Evolutionary conservation across 768 basidiomycete species (phyloP).

Genomic region (Suillus placidus): DNA sequence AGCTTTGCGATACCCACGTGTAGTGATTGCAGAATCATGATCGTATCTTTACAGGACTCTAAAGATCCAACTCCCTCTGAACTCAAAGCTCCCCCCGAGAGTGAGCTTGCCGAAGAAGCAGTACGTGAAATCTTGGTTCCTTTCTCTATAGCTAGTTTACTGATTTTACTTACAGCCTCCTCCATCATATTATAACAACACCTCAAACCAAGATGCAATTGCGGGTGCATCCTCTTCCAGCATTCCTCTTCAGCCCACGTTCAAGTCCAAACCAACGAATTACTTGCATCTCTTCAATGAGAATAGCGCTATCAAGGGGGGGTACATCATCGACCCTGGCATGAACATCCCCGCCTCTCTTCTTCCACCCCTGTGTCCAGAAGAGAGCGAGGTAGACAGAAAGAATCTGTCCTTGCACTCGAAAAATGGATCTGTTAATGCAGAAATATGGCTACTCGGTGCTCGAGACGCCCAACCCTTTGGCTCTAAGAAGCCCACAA

Average conservation of each 20-base stretch:
- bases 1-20: neutral
- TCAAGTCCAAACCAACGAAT: slow-evolving; percentile 34
- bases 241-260: slow-evolving; percentile 7
- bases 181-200: slow-evolving; percentile 23
- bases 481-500: slow-evolving; percentile 1
- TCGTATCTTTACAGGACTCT: neutral
- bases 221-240: neutral
- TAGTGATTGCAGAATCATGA: neutral
- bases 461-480: slow-evolving; percentile 14
- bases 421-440: slow-evolving; percentile 38
- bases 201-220: neutral
- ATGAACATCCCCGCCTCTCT: slow-evolving; percentile 41
- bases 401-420: slow-evolving; percentile 42
- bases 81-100: neutral
- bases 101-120: neutral
- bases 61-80: neutral
- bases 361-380: slow-evolving; percentile 40
- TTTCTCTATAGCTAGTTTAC: neutral
- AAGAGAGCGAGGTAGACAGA: slow-evolving; percentile 41
- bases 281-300: slow-evolving; percentile 18
- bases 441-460: slow-evolving; percentile 42
- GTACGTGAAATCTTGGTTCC: neutral
- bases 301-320: slow-evolving; percentile 19
- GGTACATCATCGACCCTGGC: slow-evolving; percentile 48
- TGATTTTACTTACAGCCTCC: slow-evolving; percentile 22